Base-by-base conservation (phyloP, 495 filamentous ascomycete genomes). In the Emericellopsis terricola region DNA sequence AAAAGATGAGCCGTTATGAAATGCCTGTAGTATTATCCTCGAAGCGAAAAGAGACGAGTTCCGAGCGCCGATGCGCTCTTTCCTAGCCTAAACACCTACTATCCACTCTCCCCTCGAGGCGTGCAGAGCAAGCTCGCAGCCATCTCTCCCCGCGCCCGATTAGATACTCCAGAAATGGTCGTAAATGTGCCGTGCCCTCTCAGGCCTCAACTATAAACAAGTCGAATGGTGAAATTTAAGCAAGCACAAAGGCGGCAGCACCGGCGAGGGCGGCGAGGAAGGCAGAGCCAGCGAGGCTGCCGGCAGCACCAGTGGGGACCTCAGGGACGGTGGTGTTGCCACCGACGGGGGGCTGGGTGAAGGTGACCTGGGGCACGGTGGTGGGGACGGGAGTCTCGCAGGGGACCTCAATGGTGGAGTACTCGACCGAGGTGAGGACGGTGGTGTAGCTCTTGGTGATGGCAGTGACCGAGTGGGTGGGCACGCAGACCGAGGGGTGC, bases 371-470 rank as follows among this genome's bases (percentile, higher is more conserved):
- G 46, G 36, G 46, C 51, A 40, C 49, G 47, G 40, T 41, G 43
- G 23, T 26, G 23, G 23, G 23, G 11, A 23, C 23, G 31, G 44
- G 49, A 43, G 53, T 58, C 20, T 44, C 43, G 50, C 56, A 56
- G 36, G 52, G 47, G 32, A 60, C 40, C 26, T 44, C 46, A 39
- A 69, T 46, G 41, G 61, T 67, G 42, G 53, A 55, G 57, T 65
- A 66, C 60, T 61, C 60, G 51, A 66, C 59, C 41, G 57, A 57
- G 39, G 64, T 62, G 48, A 67, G 50, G 45, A 64, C 57, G 33
- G 64, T 62, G 49, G 56, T 59, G 52, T 50, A 50, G 37, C 52
- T 45, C 40, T 48, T 54, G 32, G 48, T 46, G 48, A 55, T 52
- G 44, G 59, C 56, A 45, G 48, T 49, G 47, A 59, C 21, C 14